Percentiles rank a stretch among this genome's conserved stretches.
Evolutionary conservation across 1,139 yeast species (phyloP).

Genomic region (Candida neerlandica): DNA sequence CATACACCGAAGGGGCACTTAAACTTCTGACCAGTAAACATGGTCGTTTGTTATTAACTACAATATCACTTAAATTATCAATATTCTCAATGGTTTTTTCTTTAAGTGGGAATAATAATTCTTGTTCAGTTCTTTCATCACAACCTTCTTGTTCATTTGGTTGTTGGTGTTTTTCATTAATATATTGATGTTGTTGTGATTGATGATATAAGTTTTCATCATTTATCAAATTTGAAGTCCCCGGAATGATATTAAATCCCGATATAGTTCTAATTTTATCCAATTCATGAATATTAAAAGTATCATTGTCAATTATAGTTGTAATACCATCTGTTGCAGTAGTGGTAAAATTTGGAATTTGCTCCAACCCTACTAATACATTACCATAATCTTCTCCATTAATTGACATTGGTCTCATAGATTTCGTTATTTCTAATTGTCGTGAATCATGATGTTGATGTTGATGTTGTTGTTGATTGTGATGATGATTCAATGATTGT

Average conservation of each 20-base stretch:
- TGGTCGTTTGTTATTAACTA: constrained; percentile 6
- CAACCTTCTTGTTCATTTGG: too few species aligned
- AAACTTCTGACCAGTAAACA: constrained; percentile 31
- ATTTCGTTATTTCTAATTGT: not conserved
- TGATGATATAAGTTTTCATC: constrained; percentile 7
- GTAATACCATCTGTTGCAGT: too few species aligned
- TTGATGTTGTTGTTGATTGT: not conserved
- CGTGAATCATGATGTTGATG: too few species aligned
- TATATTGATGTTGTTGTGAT: not conserved
- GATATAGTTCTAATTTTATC: constrained; percentile 9
- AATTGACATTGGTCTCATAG: not conserved
- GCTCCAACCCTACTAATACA: constrained; percentile 32
- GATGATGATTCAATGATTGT: not conserved
- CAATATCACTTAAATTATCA: constrained; percentile 33
- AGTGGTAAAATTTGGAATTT: constrained; percentile 26
- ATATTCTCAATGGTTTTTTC: constrained; percentile 26
- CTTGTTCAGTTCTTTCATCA: not conserved
- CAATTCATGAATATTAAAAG: constrained; percentile 9
- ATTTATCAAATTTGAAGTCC: constrained; percentile 18
- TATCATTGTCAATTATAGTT: too few species aligned
- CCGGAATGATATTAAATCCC: constrained; percentile 16
- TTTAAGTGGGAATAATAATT: constrained; percentile 22
- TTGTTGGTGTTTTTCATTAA: not conserved
- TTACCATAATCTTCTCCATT: constrained; percentile 20
- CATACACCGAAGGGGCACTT: constrained; percentile 48